Percentiles rank a stretch among this genome's conserved stretches.
phyloP scores from a whole-genome alignment of 1,284 basidiomycete species.

The Tilletia caries region DNA sequence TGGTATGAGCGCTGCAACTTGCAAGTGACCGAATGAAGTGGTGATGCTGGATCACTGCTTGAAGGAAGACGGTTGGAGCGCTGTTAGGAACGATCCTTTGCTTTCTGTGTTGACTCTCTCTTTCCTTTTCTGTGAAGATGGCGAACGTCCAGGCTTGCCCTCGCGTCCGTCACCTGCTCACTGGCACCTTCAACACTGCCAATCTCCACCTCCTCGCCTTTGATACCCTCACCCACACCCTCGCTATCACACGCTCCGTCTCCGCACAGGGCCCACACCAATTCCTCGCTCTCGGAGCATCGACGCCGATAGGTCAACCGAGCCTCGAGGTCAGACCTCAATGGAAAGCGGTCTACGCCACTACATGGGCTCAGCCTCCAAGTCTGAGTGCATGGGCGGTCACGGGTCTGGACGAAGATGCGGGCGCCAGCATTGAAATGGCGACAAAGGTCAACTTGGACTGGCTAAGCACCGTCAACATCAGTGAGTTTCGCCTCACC shows the following conservation, averaged over 20 bases:
- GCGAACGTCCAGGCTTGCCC: slow-evolving; percentile 23
- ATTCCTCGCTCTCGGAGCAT: slow-evolving; percentile 31
- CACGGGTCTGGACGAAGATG: slow-evolving; percentile 12
- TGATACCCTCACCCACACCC: slow-evolving; percentile 24
- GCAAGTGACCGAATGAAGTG: too few species aligned
- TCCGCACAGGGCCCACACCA: slow-evolving; percentile 37
- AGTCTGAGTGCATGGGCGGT: slow-evolving; percentile 37
- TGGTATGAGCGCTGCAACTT: too few species aligned
- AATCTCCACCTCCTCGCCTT: slow-evolving; percentile 35
- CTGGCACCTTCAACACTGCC: slow-evolving; percentile 42
- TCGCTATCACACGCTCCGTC: slow-evolving; percentile 21
- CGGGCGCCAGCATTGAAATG: background rate
- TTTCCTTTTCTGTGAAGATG: too few species aligned
- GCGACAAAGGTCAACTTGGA: background rate
- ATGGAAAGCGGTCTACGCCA: slow-evolving; percentile 36
- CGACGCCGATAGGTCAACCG: background rate
- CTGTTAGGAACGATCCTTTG: too few species aligned
- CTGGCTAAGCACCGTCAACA: slow-evolving; percentile 20
- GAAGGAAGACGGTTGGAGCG: too few species aligned
- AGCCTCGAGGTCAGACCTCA: background rate
- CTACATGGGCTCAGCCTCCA: slow-evolving; percentile 33
- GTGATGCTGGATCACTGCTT: too few species aligned
- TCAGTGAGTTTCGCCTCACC: slow-evolving; percentile 19
- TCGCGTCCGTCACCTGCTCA: slow-evolving; percentile 27
- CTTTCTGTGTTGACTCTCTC: too few species aligned